These are phyloP conservation scores for Violaceomyces palustris DNA, from an alignment of 1,284 basidiomycete genomes.

Conservation along the genomic window DNA sequence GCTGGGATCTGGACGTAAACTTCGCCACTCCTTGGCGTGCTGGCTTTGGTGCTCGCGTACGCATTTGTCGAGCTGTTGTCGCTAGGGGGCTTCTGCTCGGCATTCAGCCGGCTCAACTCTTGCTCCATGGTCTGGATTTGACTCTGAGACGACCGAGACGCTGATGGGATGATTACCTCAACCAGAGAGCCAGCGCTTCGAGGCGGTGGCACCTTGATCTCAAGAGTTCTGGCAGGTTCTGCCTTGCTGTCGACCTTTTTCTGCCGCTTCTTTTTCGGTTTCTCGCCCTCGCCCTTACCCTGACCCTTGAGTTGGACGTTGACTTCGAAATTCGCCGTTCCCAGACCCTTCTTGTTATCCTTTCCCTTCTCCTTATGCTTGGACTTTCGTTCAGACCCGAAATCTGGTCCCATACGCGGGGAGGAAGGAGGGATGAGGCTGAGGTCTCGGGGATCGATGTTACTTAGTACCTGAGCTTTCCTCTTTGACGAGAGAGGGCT, in stretches of 20 bases:
- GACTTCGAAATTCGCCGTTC: too few species aligned
- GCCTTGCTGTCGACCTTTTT: neutral
- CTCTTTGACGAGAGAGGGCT: neutral
- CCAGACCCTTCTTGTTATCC: constrained; percentile 17
- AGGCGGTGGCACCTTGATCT: neutral
- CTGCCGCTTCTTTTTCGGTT: constrained; percentile 2
- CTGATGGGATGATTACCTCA: neutral
- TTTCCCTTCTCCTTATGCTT: constrained; percentile 2
- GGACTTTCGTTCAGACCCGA: neutral
- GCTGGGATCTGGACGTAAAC: neutral
- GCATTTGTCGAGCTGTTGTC: neutral
- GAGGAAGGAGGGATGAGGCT: neutral
- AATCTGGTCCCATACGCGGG: neutral
- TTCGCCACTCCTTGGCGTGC: too few species aligned
- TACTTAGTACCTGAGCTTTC: constrained; percentile 3
- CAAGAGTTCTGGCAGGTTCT: neutral
- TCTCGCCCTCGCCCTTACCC: too few species aligned
- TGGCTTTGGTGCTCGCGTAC: too few species aligned
- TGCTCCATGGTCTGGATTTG: neutral
- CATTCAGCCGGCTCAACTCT: neutral
- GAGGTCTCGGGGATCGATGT: neutral
- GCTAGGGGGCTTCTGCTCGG: neutral
- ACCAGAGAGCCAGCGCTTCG: neutral
- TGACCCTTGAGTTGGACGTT: too few species aligned
- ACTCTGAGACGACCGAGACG: neutral